These are phyloP conservation scores for Kodamaea kaohsiungensis DNA, from an alignment of 805 yeast genomes.

Conservation along the genomic window DNA sequence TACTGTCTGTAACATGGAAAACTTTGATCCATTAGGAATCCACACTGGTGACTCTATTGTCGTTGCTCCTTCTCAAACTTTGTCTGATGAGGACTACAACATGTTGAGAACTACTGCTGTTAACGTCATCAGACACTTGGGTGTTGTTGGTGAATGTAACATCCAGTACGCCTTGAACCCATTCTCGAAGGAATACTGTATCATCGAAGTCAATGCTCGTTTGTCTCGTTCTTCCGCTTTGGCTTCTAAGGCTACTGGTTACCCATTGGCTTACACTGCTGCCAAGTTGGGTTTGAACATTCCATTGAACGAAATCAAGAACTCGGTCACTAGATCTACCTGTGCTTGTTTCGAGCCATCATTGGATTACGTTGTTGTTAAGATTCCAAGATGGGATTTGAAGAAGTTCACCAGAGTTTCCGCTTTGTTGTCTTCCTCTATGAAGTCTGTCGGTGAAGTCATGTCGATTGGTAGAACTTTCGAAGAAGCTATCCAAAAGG, in stretches of 20 bases:
- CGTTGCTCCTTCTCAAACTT: conserved; percentile 97
- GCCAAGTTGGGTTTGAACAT: conserved; percentile 94
- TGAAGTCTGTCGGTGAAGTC: conserved; percentile 99
- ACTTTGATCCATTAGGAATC: conserved; percentile 96
- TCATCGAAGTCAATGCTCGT: conserved; percentile 97
- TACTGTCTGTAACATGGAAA: conserved; percentile 99
- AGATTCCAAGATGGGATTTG: conserved; percentile 99
- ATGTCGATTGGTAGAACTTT: conserved; percentile 97
- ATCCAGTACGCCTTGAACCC: conserved; percentile 97
- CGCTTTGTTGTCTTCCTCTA: conserved; percentile 81
- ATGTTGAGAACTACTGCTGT: conserved; percentile 98
- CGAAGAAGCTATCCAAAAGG: conserved; percentile 97
- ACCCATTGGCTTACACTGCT: conserved; percentile 97
- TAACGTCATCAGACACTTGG: conserved; percentile 93
- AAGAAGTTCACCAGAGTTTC: conserved; percentile 94
- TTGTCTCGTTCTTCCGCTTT: conserved; percentile 97
- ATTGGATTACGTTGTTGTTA: conserved; percentile 92
- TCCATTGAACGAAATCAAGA: conserved; percentile 86
- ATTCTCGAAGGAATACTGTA: conserved; percentile 89
- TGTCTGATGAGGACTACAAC: conserved; percentile 95
- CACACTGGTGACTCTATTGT: conserved; percentile 99
- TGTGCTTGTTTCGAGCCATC: conserved; percentile 98
- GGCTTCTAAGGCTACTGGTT: conserved; percentile 98
- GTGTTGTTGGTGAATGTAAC: conserved; percentile 99
- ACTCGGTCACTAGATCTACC: conserved; percentile 90